Conservation (phyloP, 306 rosid genomes). For the Pueraria montana region DNA sequence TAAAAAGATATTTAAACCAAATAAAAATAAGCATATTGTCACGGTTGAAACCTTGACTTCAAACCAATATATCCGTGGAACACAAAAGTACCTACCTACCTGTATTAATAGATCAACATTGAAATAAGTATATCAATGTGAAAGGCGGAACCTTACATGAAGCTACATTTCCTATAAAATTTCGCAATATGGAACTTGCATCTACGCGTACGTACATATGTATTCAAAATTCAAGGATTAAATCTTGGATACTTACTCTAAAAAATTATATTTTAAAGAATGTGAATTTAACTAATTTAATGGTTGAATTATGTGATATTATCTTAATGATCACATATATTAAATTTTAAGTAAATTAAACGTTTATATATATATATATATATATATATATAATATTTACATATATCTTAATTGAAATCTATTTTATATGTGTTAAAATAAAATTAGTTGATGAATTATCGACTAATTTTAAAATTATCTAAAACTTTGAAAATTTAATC, state of each 20-base stretch:
- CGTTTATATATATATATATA: too few relatives aligned
- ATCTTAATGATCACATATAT: too few relatives aligned
- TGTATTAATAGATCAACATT: not conserved
- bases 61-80: not conserved
- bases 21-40: too few relatives aligned
- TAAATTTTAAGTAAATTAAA: too few relatives aligned
- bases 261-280: not conserved
- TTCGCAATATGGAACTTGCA: not conserved
- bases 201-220: not conserved
- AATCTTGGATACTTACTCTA: not conserved
- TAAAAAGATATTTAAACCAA: too few relatives aligned
- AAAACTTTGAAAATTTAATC: too few relatives aligned
- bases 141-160: not conserved
- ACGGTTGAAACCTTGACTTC: conserved; percentile 8
- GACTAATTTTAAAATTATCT: too few relatives aligned
- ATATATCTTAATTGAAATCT: not conserved
- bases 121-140: not conserved
- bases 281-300: not conserved
- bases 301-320: not conserved
- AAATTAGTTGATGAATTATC: too few relatives aligned
- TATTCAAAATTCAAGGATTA: not conserved
- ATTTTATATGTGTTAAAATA: not conserved
- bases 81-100: not conserved
- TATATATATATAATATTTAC: too few relatives aligned
- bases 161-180: not conserved